phyloP scores from a whole-genome alignment of 768 basidiomycete genomes.

The Trametes cinnabarina region DNA sequence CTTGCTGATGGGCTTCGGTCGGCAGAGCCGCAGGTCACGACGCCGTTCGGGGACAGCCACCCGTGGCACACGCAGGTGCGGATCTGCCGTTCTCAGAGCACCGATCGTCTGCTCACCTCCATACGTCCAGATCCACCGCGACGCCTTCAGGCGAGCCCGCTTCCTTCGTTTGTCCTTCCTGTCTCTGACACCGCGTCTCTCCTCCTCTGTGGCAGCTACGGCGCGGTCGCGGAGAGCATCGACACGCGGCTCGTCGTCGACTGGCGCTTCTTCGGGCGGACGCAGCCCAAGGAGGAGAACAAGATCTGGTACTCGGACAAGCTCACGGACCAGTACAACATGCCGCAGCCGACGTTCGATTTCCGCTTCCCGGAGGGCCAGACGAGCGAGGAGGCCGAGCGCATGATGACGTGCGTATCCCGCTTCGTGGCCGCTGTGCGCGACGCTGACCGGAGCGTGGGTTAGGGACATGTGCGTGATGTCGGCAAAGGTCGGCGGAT shows the following conservation, averaged over 20 bases:
- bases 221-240: constrained; percentile 29
- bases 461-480: constrained; percentile 28
- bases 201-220: constrained; percentile 22
- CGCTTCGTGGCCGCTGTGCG: neutral
- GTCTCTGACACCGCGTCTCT: neutral
- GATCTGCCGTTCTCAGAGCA: too few relatives aligned
- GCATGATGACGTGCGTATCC: constrained; percentile 24
- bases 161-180: neutral
- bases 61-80: constrained; percentile 32
- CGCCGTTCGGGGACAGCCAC: constrained; percentile 18
- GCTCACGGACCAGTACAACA: constrained; percentile 30
- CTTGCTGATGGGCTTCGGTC: too few relatives aligned
- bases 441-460: neutral
- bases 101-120: neutral
- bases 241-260: constrained; percentile 36
- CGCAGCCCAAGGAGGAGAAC: constrained; percentile 18
- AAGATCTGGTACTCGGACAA: constrained; percentile 19
- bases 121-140: constrained; percentile 34
- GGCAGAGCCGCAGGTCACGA: constrained; percentile 35
- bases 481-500: constrained; percentile 32
- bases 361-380: constrained; percentile 16
- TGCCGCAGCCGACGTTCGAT: constrained; percentile 36
- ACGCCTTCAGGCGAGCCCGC: constrained; percentile 28
- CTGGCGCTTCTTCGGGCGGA: constrained; percentile 29
- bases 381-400: constrained; percentile 14